Percentiles rank a stretch among this genome's conserved stretches.
These are phyloP conservation scores for Penicillium roqueforti DNA, from an alignment of 495 filamentous ascomycete genomes.

Conservation along the genomic window DNA sequence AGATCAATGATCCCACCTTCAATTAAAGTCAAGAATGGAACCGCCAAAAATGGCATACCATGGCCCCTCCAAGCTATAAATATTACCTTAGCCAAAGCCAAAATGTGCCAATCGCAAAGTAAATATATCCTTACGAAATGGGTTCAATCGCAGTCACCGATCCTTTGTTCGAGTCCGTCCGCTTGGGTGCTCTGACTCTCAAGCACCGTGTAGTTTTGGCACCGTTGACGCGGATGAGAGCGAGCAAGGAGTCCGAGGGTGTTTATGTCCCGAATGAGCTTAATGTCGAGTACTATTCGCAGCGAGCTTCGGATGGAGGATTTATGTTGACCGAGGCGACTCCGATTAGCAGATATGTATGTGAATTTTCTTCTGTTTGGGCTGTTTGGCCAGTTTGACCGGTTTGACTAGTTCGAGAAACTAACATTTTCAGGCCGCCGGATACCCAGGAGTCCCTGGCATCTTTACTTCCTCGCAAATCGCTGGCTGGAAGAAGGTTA, in stretches of 20 bases:
- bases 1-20: background rate
- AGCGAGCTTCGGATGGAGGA: slow-evolving; percentile 45
- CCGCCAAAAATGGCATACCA: background rate
- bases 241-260: slow-evolving; percentile 35
- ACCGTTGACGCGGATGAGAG: slow-evolving; percentile 51
- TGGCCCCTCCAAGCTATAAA: background rate
- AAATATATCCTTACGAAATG: slow-evolving; percentile 15
- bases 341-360: slow-evolving; percentile 29
- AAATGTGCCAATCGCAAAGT: background rate
- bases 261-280: slow-evolving; percentile 38
- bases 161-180: slow-evolving; percentile 52
- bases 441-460: slow-evolving; percentile 45
- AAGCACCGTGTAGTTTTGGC: slow-evolving; percentile 50
- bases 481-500: slow-evolving; percentile 47
- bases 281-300: slow-evolving; percentile 46
- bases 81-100: background rate
- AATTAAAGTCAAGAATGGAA: background rate
- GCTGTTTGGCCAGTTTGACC: too few relatives aligned
- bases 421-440: slow-evolving; percentile 24
- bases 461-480: slow-evolving; percentile 45
- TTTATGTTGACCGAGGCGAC: slow-evolving; percentile 49
- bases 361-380: background rate
- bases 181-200: slow-evolving; percentile 42
- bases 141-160: slow-evolving; percentile 26
- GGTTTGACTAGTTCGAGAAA: background rate